phyloP scores from a whole-genome alignment of 495 filamentous ascomycete species.

The Ascobolus immersus region DNA sequence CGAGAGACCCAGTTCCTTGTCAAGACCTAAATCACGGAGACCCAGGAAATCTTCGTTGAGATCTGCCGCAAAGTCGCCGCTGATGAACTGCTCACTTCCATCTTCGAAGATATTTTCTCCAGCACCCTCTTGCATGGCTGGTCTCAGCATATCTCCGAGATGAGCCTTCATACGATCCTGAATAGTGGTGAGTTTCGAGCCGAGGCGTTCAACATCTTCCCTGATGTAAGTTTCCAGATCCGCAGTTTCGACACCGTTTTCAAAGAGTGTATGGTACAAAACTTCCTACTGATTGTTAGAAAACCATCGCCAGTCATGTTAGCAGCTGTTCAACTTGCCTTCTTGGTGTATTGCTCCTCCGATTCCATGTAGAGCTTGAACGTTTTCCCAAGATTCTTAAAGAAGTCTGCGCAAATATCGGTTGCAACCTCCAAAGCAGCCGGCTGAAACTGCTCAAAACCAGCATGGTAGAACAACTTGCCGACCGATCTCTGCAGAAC shows the following conservation, averaged over 20 bases:
- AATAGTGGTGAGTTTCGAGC: conserved; percentile 53
- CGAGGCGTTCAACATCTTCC: conserved; percentile 78
- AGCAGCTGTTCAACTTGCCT: conserved; percentile 5
- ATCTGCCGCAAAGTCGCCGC: conserved; percentile 90
- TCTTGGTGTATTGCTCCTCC: conserved; percentile 28
- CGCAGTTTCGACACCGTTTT: conserved; percentile 61
- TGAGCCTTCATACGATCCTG: conserved; percentile 84
- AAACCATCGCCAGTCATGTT: neutral
- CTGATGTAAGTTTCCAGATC: conserved; percentile 66
- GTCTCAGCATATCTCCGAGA: conserved; percentile 63
- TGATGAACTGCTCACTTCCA: conserved; percentile 88
- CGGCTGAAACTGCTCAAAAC: conserved; percentile 93
- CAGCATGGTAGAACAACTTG: conserved; percentile 87
- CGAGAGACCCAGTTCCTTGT: conserved; percentile 63
- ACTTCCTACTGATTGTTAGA: conserved; percentile 30
- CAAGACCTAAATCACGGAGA: conserved; percentile 83
- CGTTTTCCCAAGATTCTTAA: conserved; percentile 53
- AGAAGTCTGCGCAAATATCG: conserved; percentile 73
- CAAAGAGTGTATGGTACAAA: conserved; percentile 59
- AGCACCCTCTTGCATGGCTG: conserved; percentile 63
- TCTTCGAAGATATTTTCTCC: conserved; percentile 81
- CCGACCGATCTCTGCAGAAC: conserved; percentile 73
- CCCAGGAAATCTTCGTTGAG: conserved; percentile 97
- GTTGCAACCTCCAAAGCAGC: conserved; percentile 76
- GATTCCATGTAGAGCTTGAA: conserved; percentile 60